Conservation (phyloP, 768 basidiomycete genomes). For the Gloeopeniophorella convolvens region DNA sequence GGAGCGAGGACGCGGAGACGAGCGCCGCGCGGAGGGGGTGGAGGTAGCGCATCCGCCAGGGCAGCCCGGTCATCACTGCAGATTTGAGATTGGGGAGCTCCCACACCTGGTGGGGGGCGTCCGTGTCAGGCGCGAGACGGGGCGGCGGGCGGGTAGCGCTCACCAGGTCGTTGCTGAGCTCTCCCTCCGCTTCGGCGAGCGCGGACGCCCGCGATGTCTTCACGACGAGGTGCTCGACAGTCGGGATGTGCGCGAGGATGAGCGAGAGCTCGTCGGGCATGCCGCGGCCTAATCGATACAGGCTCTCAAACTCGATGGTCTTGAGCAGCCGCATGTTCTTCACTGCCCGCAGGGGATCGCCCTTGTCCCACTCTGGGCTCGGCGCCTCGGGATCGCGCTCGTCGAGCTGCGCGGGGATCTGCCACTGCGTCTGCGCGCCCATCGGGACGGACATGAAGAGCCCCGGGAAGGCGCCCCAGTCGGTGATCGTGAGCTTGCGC, state of each 20-base stretch:
- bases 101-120: neutral
- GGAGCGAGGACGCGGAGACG: neutral
- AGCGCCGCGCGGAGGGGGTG: constrained; percentile 7
- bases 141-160: neutral
- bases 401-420: too few species aligned
- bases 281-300: constrained; percentile 8
- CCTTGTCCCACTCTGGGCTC: too few species aligned
- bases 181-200: neutral
- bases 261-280: constrained; percentile 13
- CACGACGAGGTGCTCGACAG: constrained; percentile 13
- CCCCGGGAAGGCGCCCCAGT: too few species aligned
- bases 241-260: constrained; percentile 11
- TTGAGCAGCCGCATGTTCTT: constrained; percentile 14
- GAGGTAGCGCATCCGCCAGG: constrained; percentile 13
- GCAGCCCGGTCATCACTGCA: constrained; percentile 14
- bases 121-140: neutral
- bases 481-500: constrained; percentile 10
- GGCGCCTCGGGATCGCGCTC: too few species aligned
- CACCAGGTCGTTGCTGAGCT: neutral
- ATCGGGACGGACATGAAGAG: too few species aligned
- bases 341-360: constrained; percentile 7
- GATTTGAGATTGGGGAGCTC: constrained; percentile 15
- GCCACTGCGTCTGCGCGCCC: too few species aligned
- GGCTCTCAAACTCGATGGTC: constrained; percentile 12
- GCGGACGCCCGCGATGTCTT: constrained; percentile 8